phyloP scores from a whole-genome alignment of 306 rosid species.

The Sindora glabra region DNA sequence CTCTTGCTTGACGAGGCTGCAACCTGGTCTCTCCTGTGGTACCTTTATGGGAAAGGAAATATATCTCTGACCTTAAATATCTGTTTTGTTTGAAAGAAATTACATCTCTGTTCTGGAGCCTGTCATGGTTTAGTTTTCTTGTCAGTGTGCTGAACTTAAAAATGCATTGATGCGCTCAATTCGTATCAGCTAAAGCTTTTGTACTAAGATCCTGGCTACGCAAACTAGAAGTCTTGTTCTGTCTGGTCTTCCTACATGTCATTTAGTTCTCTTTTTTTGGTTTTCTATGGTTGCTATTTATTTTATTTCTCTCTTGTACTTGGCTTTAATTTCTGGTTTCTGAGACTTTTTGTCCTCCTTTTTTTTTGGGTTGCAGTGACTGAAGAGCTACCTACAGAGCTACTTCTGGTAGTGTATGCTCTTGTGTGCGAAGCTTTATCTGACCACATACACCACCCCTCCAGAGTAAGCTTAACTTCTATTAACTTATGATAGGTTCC shows the following conservation, averaged over 20 bases:
- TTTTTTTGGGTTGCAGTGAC: constrained; percentile 86
- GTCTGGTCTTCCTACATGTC: no score
- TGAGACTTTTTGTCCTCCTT: constrained; percentile 26
- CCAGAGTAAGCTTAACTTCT: constrained; percentile 7
- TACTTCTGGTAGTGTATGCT: constrained; percentile 52
- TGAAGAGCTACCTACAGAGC: constrained; percentile 71
- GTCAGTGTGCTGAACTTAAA: neutral
- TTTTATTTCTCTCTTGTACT: neutral
- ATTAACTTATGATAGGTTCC: constrained; percentile 54
- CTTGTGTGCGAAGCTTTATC: neutral
- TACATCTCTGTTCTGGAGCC: constrained; percentile 1
- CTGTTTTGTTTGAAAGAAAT: constrained; percentile 8
- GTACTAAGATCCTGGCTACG: no score
- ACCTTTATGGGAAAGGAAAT: constrained; percentile 90
- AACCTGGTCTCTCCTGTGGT: constrained; percentile 96
- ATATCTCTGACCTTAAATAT: constrained; percentile 21
- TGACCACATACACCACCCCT: neutral
- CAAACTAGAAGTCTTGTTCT: no score
- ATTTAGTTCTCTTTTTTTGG: constrained; percentile 9
- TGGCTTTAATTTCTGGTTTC: neutral
- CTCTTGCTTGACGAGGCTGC: constrained; percentile 93
- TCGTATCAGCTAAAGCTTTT: neutral
- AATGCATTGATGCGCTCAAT: neutral
- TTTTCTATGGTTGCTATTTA: neutral
- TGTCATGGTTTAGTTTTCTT: neutral